Base-by-base conservation (phyloP, 2,329 filamentous ascomycete genomes). In the Trichophyton simii region DNA sequence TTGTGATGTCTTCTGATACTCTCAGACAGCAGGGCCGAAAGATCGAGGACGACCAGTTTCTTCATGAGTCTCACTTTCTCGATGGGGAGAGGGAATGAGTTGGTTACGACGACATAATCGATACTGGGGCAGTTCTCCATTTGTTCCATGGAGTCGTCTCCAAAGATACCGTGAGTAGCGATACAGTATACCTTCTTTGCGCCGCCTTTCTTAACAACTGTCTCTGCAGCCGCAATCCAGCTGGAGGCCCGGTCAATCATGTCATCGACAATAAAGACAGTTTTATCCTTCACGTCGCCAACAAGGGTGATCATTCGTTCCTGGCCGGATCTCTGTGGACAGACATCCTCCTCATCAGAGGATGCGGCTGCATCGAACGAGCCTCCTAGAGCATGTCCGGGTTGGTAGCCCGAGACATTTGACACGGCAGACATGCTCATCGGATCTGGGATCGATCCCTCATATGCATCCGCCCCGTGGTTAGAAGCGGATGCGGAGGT, bases 241-340 rank as follows among this genome's bases (percentile, higher is more conserved):
- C 90, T 96, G 13, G 88, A 89, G 8, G 91, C 86, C 77, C 96
- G 96, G 77, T 99, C 94, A 70, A 99, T 96, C 88, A 99, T 97
- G 73, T 99, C 94, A 72, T 99, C 94, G 58, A 99, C 88, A 64
- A 99, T 91, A 72, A 99, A 87, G 60, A 97, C 94, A 0, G 89
- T 87, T 62, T 89, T 85, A 71, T 89, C 85, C 70, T 86, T 87
- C 63, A 99, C 94, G 69, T 97, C 89, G 63, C 94, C 94, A 13
- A 99, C 94, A n/a, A 99, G 80, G 0, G 94, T 99, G 68, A 99
- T 95, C 79, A 92, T 96, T 70, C 91, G 91, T 77, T 99, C 94
- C 22, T 92, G 80, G 63, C 87, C 86, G 9, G 87, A 84, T 67
- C 92, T 85, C 68, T 87, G 66, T 20, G 66, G 63, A 46, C 70